Evolutionary conservation across 2,329 filamentous ascomycete genomes (phyloP), one percentile per base, ranked within the genome.

Genomic region (Colletotrichum abscissum): DNA sequence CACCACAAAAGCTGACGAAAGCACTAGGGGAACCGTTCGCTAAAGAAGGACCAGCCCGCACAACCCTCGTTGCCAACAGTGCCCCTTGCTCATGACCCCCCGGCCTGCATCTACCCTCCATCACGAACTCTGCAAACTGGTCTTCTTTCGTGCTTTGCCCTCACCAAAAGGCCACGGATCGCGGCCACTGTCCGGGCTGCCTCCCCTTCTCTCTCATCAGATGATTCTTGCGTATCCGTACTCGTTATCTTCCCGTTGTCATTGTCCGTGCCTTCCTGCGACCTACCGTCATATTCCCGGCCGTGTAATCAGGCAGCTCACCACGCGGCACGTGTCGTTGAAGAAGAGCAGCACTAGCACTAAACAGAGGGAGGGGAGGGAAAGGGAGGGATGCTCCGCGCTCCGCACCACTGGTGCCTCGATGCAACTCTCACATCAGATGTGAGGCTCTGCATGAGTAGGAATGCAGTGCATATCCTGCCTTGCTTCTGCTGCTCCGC

Each of bases 91-190:
- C 55, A n/a, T 49, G 59, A 65, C 52, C 59, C 70, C 69, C 70
- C 66, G 70, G 64, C 52, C 60, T 56, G 69, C 70, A 63, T 73
- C 67, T 73, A 55, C 70, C 70, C 70, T 73, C 70, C 70, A 73
- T 73, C 67, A 73, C 46, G 33, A 30, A 22, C 42, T 57, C 30
- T 57, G 22, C 60, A 52, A 19, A 42, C 35, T 46, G 30, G 46
- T 69, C 59, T 35, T 62, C 33, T 30, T 24, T 19, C 14, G 38
- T 12, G 28, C 58, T 42, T 42, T 42, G 16, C 38, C 38, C 38
- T 64, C 30, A 58, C 35, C n/a, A 22, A 55, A 26, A 42, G 38
- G 14, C 16, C 14, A 9, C 63, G 33, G 33, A 35, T 35, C 42
- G 19, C 42, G 42, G 42, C 19, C 19, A 49, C 19, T 49, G 19